phyloP scores from a whole-genome alignment of 164 flowering plant genomes.

The Tinospora cordifolia region DNA sequence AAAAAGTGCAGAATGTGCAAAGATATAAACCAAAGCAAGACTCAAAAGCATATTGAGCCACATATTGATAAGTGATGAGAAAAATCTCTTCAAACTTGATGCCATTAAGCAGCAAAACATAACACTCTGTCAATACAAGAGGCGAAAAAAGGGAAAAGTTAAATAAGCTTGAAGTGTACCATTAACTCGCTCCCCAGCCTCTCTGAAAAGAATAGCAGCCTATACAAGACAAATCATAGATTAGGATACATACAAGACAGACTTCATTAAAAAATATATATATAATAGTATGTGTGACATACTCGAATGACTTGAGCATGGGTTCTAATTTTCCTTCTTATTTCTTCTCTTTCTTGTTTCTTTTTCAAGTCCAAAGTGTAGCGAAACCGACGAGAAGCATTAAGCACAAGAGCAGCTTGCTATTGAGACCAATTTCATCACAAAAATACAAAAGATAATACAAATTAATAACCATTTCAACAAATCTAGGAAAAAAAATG shows the following conservation, averaged over 20 bases:
- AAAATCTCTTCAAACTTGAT: background rate
- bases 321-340: too few relatives aligned
- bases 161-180: slow-evolving; percentile 33
- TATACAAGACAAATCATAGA: slow-evolving; percentile 21
- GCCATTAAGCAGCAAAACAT: background rate
- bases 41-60: background rate
- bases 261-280: background rate
- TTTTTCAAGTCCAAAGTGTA: slow-evolving; percentile 88
- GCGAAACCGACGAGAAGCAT: slow-evolving; percentile 96
- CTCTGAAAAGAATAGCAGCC: slow-evolving; percentile 89
- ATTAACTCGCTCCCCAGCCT: slow-evolving; percentile 38
- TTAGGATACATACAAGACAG: background rate
- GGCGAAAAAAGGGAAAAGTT: background rate
- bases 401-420: slow-evolving; percentile 97
- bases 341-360: slow-evolving; percentile 83
- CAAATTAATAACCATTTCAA: background rate
- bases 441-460: background rate
- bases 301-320: slow-evolving; percentile 89
- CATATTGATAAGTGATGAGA: background rate
- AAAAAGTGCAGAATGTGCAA: background rate
- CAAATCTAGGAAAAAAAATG: background rate
- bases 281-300: slow-evolving; percentile 7
- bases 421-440: slow-evolving; percentile 10
- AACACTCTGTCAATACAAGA: background rate
- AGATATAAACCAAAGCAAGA: background rate